Conservation (phyloP, 1,284 basidiomycete species). For the Phylloporus sp. region DNA sequence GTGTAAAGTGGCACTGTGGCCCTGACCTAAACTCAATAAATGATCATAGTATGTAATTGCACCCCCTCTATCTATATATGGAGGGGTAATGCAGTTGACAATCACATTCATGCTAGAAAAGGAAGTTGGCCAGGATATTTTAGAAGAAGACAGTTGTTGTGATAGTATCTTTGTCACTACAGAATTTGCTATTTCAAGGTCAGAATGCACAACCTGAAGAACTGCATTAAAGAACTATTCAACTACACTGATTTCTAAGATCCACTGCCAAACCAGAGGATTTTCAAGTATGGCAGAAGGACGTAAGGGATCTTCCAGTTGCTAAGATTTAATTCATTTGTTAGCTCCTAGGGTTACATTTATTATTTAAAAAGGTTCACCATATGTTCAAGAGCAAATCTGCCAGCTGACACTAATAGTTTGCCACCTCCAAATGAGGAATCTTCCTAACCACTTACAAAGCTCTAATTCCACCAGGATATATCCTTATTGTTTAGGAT, state of each 20-base stretch:
- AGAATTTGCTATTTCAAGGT: background rate
- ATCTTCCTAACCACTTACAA: too few relatives aligned
- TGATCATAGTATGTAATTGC: background rate
- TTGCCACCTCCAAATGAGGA: background rate
- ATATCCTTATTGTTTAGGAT: background rate
- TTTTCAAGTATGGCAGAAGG: background rate
- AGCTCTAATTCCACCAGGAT: background rate
- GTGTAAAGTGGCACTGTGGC: background rate
- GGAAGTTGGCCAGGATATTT: background rate
- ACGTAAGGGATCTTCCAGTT: background rate
- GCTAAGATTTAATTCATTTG: too few relatives aligned
- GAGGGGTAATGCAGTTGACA: background rate
- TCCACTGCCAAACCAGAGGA: background rate
- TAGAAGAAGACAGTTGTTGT: too few relatives aligned
- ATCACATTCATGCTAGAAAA: background rate
- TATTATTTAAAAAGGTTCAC: background rate
- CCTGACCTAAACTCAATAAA: background rate
- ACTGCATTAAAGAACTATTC: background rate
- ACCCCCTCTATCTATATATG: background rate
- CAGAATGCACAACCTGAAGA: background rate
- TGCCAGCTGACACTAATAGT: background rate
- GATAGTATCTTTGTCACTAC: background rate
- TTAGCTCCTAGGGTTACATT: too few relatives aligned
- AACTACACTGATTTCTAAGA: background rate
- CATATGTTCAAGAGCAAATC: background rate